These are phyloP conservation scores for Ettlia oleoabundans DNA, from an alignment of 139 green algal species.

Conservation along the genomic window DNA sequence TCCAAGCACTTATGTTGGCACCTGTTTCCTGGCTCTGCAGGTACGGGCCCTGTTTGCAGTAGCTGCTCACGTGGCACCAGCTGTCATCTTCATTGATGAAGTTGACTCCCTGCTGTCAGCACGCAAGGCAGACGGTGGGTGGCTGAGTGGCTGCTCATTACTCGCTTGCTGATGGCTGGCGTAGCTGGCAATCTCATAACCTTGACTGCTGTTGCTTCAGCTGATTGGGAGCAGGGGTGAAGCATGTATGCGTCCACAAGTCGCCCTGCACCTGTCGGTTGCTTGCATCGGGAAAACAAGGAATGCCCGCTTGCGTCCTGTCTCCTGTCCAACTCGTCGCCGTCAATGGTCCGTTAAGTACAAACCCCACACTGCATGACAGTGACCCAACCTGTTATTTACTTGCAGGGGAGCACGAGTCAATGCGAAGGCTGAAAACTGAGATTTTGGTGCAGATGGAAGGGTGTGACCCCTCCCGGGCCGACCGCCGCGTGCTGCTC, in stretches of 20 bases:
- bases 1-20: no score
- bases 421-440: constrained; percentile 95
- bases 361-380: not conserved
- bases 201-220: no score
- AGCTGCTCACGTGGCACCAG: constrained; percentile 80
- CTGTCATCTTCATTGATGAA: constrained; percentile 99
- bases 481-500: constrained; percentile 78
- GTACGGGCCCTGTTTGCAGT: constrained; percentile 92
- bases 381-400: not conserved
- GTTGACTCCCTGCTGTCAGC: constrained; percentile 96
- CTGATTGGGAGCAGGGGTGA: no score
- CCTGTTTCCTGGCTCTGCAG: constrained; percentile 34
- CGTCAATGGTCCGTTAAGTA: no score
- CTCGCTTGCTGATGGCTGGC: no score
- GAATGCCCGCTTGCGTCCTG: not conserved
- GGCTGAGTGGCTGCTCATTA: not conserved
- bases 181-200: no score
- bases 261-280: no score
- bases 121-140: constrained; percentile 83
- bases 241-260: no score
- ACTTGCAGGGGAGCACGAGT: constrained; percentile 92
- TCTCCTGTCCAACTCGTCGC: no score
- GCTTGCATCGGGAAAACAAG: no score
- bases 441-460: constrained; percentile 99
- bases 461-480: constrained; percentile 58